Conservation (phyloP, 2,329 filamentous ascomycete genomes). For the Truncatella angustata region DNA sequence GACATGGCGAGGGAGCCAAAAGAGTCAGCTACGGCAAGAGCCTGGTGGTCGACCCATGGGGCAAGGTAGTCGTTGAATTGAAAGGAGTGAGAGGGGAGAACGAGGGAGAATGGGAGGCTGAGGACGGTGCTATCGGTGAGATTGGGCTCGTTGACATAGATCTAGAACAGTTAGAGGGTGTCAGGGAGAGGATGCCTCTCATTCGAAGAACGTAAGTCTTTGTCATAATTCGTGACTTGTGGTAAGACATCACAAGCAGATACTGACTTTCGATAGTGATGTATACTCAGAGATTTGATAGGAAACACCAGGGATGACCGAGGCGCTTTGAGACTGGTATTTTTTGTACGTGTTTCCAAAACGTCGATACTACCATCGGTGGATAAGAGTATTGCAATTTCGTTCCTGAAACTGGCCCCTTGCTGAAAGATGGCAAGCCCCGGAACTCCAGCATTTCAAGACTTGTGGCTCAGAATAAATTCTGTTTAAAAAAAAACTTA, state of each 20-base stretch:
- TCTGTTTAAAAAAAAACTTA: too few relatives aligned
- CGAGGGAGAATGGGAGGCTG: slow-evolving; percentile 27
- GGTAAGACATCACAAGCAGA: too few relatives aligned
- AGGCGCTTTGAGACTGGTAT: background rate
- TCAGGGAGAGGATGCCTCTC: slow-evolving; percentile 53
- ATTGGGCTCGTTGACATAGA: slow-evolving; percentile 57
- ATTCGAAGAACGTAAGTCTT: slow-evolving; percentile 48
- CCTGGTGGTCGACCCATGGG: slow-evolving; percentile 86
- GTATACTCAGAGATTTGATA: slow-evolving; percentile 23
- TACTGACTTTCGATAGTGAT: slow-evolving; percentile 20
- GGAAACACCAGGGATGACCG: background rate
- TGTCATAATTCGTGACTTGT: too few relatives aligned
- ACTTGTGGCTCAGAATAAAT: too few relatives aligned
- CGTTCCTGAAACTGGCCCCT: too few relatives aligned
- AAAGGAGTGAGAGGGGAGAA: slow-evolving; percentile 49
- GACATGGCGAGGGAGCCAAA: slow-evolving; percentile 41
- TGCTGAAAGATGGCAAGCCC: too few relatives aligned
- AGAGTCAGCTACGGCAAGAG: slow-evolving; percentile 82
- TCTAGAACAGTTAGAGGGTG: slow-evolving; percentile 41
- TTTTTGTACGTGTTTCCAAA: too few relatives aligned
- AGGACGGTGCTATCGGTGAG: slow-evolving; percentile 39
- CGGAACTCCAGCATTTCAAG: too few relatives aligned
- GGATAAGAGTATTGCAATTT: too few relatives aligned
- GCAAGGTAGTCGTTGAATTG: slow-evolving; percentile 66
- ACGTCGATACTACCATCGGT: too few relatives aligned